Evolutionary conservation across 2,329 filamentous ascomycete species (phyloP).

Genomic region (Colletotrichum shisoi): DNA sequence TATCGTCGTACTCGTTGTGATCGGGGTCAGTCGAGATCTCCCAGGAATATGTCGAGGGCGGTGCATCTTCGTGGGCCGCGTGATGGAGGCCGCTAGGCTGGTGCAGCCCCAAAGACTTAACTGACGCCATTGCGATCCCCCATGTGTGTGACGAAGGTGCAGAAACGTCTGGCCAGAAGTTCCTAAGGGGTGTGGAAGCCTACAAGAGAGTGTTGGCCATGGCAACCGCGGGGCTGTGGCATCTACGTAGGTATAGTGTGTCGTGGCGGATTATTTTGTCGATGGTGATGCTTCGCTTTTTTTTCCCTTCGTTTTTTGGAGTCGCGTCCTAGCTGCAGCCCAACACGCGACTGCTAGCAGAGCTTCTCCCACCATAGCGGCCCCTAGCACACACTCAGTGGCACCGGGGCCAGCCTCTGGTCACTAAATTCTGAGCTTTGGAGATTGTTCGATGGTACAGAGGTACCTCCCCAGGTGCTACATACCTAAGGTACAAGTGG

Average conservation of each 20-base stretch:
- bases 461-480: no score
- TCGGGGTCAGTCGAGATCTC: slow-evolving; percentile 60
- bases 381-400: not conserved
- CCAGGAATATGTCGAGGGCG: slow-evolving; percentile 77
- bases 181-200: not conserved
- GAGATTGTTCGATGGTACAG: not conserved
- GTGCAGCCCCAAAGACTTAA: slow-evolving; percentile 91
- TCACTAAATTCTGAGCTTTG: slow-evolving; percentile 22
- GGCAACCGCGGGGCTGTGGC: slow-evolving; percentile 17
- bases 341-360: slow-evolving; percentile 20
- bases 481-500: slow-evolving; percentile 7
- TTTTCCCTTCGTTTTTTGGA: slow-evolving; percentile 11
- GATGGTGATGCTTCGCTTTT: slow-evolving; percentile 17
- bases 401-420: not conserved
- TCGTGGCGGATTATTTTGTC: not conserved
- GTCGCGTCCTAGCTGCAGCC: slow-evolving; percentile 22
- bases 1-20: slow-evolving; percentile 47
- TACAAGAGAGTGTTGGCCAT: slow-evolving; percentile 19
- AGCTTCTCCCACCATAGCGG: not conserved
- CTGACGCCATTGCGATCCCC: slow-evolving; percentile 74
- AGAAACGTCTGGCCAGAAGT: slow-evolving; percentile 6
- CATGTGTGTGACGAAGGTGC: slow-evolving; percentile 22
- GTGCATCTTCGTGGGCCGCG: slow-evolving; percentile 80
- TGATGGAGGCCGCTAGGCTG: slow-evolving; percentile 84
- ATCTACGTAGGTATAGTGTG: not conserved